These are phyloP conservation scores for Borovskyia barvae DNA, from an alignment of 208 protist species.

Conservation along the genomic window DNA sequence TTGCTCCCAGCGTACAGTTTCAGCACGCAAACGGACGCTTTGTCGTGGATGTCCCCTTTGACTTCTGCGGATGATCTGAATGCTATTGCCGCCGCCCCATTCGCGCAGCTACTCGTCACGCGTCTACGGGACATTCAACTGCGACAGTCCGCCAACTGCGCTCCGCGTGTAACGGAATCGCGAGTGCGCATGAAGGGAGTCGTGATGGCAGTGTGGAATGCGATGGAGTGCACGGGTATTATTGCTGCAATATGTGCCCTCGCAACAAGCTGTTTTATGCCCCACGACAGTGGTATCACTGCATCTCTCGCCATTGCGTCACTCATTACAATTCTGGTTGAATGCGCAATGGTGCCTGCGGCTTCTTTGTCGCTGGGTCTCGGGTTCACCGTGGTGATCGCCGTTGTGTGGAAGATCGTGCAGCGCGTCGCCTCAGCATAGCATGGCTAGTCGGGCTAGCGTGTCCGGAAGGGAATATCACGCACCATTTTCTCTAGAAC, in stretches of 20 bases:
- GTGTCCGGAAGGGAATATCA: too few species aligned
- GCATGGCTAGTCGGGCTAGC: too few species aligned
- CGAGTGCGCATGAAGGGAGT: conserved; percentile 1
- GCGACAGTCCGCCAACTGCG: not conserved
- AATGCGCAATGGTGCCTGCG: conserved; percentile 30
- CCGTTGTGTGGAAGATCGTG: conserved; percentile 31
- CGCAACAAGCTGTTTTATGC: conserved; percentile 65
- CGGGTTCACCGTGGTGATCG: conserved; percentile 37
- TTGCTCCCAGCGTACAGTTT: conserved; percentile 68
- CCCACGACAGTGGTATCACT: conserved; percentile 21
- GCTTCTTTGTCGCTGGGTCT: conserved; percentile 34
- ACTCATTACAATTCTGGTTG: conserved; percentile 41
- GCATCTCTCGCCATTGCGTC: conserved; percentile 36
- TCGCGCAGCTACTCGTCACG: conserved; percentile 24
- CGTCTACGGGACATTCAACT: conserved; percentile 29
- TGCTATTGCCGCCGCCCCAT: conserved; percentile 16
- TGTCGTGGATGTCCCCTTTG: conserved; percentile 15
- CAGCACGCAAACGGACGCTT: conserved; percentile 28
- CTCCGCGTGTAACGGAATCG: not conserved
- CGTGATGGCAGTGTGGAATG: not conserved
- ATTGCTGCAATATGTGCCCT: conserved; percentile 40
- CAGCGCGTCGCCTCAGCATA: conserved; percentile 16
- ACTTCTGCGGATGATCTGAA: not conserved
- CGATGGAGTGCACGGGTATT: conserved; percentile 32
- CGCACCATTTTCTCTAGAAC: too few species aligned